Base-by-base conservation (phyloP, 345 rosid genomes). In the Aurinia saxatilis region DNA sequence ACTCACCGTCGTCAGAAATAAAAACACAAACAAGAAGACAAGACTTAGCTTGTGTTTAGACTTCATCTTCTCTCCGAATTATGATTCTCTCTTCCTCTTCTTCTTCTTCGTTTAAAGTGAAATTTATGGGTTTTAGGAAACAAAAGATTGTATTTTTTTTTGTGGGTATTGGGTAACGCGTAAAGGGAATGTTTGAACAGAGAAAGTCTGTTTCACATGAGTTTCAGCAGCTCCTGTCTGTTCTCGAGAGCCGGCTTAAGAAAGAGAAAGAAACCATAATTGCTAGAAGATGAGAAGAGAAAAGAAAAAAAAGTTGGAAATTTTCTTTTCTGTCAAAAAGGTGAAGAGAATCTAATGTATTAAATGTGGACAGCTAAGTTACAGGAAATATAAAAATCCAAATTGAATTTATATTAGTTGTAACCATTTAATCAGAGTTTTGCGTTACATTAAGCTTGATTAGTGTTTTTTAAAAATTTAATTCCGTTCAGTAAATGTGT, bases 31-130 rank as follows among this genome's bases (percentile, higher is more conserved):
- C 54, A 40, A 4, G 68, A 40, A 1, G 38, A 42, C 29, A 36
- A 65, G 21, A 31, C 17, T 9, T 2, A n/a, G 50, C 7, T 27
- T 48, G 0, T 31, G 58, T 34, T 25, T 69, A 29, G 5, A 63
- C 63, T 69, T 77, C 83, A 77, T 79, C 52, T 35, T 65, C 42
- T 16, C 36, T 19, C 2, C 35, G 21, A 16, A 5, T 18, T 1
- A 1, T 2, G 8, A 31, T 8, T 21, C 25, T 0, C 14, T 7
- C n/a, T n/a, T n/a, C n/a, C n/a, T 13, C 18, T 27, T 25, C 15
- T 40, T 46, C 50, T 60, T 25, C 45, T 14, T 27, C 3, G 47
- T 49, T 40, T 15, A 33, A 38, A 18, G 39, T 13, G 25, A 40
- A 14, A 29, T 46, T 15, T 34, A 13, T 53, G 38, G 56, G 35